Evolutionary conservation across 2,329 filamentous ascomycete genomes (phyloP).

Genomic region (Sporothrix humicola): DNA sequence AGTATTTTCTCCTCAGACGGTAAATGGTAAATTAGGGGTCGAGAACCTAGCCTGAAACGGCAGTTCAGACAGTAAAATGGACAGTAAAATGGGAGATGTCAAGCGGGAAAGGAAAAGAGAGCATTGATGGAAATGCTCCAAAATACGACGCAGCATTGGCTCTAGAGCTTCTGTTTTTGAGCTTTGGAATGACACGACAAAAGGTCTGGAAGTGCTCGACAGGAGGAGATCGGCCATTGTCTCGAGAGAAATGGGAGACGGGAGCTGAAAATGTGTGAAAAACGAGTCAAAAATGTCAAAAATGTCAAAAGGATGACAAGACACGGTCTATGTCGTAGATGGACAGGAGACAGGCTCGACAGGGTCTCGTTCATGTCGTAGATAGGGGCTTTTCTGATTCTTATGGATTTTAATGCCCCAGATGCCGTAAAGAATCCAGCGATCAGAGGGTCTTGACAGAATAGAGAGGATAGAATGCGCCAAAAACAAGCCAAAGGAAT

Average conservation of each 20-base stretch:
- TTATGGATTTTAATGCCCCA: too few relatives aligned
- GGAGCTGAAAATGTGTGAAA: constrained; percentile 10
- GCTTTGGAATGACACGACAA: neutral
- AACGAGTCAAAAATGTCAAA: neutral
- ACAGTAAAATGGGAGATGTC: neutral
- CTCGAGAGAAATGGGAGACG: neutral
- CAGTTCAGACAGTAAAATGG: constrained; percentile 22
- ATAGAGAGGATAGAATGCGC: too few relatives aligned
- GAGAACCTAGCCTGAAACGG: constrained; percentile 30
- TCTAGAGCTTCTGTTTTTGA: neutral
- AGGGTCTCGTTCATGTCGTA: constrained; percentile 5
- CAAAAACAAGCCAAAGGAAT: constrained; percentile 1
- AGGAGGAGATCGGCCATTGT: constrained; percentile 1
- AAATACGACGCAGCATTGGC: neutral
- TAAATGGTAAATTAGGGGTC: constrained; percentile 27
- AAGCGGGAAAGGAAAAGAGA: too few relatives aligned
- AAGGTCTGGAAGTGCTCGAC: neutral
- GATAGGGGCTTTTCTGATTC: neutral
- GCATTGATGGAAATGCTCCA: constrained; percentile 1
- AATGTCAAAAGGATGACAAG: neutral
- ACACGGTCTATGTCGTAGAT: neutral
- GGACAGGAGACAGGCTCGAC: neutral
- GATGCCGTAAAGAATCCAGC: neutral
- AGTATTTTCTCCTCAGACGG: neutral
- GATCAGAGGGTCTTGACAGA: neutral